These are phyloP conservation scores for Penicillium turbatum DNA, from an alignment of 495 filamentous ascomycete species.

Conservation along the genomic window DNA sequence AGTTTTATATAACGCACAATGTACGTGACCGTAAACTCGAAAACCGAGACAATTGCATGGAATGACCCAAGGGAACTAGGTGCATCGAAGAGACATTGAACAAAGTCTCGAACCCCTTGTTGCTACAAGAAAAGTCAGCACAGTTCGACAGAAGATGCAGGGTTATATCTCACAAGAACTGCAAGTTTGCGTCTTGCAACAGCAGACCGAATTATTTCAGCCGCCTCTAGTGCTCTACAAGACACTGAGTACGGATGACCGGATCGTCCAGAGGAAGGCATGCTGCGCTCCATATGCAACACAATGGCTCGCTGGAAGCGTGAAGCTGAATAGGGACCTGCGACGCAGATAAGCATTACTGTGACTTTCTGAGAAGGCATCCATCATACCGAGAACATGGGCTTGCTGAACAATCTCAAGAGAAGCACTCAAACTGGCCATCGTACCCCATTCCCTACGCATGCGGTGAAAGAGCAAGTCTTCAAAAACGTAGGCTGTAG, in stretches of 20 bases:
- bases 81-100: neutral
- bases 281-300: neutral
- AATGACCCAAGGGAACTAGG: neutral
- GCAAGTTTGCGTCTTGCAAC: neutral
- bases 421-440: neutral
- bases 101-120: neutral
- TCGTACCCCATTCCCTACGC: constrained; percentile 1
- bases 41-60: constrained; percentile 3
- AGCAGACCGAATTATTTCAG: neutral
- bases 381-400: constrained; percentile 8
- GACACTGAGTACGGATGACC: neutral
- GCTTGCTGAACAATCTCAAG: constrained; percentile 10
- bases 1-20: neutral
- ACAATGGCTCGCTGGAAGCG: constrained; percentile 2
- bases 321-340: neutral
- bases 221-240: neutral
- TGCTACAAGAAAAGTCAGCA: neutral
- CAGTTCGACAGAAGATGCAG: neutral
- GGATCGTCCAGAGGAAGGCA: neutral
- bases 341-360: neutral
- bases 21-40: constrained; percentile 4
- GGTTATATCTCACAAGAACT: neutral
- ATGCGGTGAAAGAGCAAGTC: constrained; percentile 21
- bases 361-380: too few relatives aligned
- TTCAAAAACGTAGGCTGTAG: constrained; percentile 16